A percentile compares a stretch with the other conserved stretches of the same genome.
These are phyloP conservation scores for Warburgia ugandensis DNA, from an alignment of 164 flowering plant genomes.

Conservation along the genomic window DNA sequence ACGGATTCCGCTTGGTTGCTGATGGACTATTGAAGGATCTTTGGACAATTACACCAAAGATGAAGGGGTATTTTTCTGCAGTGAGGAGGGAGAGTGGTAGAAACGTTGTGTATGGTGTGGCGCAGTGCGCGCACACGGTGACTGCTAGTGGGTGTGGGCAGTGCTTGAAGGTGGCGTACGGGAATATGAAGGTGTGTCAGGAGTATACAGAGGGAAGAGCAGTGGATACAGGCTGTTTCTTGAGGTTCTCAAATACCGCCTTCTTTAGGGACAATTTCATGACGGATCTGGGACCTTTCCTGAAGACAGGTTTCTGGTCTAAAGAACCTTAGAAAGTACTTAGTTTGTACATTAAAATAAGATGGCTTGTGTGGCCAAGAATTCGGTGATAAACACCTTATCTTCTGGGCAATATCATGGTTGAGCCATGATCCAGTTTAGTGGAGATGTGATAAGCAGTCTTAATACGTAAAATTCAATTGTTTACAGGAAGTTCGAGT, in stretches of 20 bases:
- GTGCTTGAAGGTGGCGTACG: conserved; percentile 38
- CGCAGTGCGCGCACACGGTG: conserved; percentile 48
- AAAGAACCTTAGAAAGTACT: too few species aligned
- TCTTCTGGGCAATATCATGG: too few species aligned
- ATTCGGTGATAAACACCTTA: too few species aligned
- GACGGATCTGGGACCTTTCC: conserved; percentile 25
- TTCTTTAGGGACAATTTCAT: conserved; percentile 42
- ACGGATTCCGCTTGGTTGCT: conserved; percentile 11
- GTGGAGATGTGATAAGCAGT: too few species aligned
- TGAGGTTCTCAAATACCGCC: conserved; percentile 41
- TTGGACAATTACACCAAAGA: conserved; percentile 30
- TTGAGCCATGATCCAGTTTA: too few species aligned
- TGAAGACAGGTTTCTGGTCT: conserved; percentile 30
- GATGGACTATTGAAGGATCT: conserved; percentile 11
- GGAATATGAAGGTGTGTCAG: conserved; percentile 27
- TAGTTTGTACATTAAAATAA: too few species aligned
- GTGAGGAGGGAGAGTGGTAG: conserved; percentile 19
- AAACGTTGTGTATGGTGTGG: conserved; percentile 43
- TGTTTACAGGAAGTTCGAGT: conserved; percentile 4
- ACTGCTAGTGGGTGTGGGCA: conserved; percentile 30
- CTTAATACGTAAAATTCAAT: background rate
- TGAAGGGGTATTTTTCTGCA: conserved; percentile 33
- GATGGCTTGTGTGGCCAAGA: too few species aligned
- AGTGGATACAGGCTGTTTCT: conserved; percentile 49
- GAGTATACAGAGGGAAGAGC: conserved; percentile 39